Percentiles rank a stretch among this genome's conserved stretches.
Evolutionary conservation across 2,329 filamentous ascomycete genomes (phyloP).

Genomic region (Bipolaris victoriae): DNA sequence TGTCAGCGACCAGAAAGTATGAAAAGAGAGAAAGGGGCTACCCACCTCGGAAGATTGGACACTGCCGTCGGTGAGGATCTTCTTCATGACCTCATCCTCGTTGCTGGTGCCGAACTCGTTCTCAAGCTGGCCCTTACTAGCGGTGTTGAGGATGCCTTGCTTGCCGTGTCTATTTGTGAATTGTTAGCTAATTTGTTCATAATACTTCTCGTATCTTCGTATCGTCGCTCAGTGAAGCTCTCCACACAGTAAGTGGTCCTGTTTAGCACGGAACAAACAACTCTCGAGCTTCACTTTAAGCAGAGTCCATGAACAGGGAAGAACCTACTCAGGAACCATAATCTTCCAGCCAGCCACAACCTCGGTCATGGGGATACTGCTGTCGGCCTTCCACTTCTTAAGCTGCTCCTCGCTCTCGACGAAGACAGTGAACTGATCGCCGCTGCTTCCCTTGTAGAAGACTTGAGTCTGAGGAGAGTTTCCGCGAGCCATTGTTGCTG

Average conservation of each 20-base stretch:
- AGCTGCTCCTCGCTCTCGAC: slow-evolving; percentile 67
- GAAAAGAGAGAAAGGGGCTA: background rate
- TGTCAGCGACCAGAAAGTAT: slow-evolving; percentile 11
- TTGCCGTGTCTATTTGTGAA: slow-evolving; percentile 72
- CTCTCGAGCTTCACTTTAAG: background rate
- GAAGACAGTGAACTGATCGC: slow-evolving; percentile 73
- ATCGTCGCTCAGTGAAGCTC: background rate
- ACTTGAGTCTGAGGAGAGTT: slow-evolving; percentile 73
- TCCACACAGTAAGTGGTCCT: background rate
- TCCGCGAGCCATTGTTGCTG: slow-evolving; percentile 44
- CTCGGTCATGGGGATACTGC: slow-evolving; percentile 77
- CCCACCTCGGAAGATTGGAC: slow-evolving; percentile 39
- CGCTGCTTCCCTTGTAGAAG: slow-evolving; percentile 76
- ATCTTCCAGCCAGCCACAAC: slow-evolving; percentile 90
- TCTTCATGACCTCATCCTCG: slow-evolving; percentile 79
- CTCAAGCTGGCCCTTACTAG: slow-evolving; percentile 76
- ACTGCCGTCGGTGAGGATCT: slow-evolving; percentile 79
- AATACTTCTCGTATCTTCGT: background rate
- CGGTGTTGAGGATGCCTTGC: slow-evolving; percentile 78
- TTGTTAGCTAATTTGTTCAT: background rate
- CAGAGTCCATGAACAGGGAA: background rate
- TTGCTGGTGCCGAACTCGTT: slow-evolving; percentile 84
- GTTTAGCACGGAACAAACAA: background rate
- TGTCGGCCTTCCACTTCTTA: slow-evolving; percentile 83
- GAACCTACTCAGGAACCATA: slow-evolving; percentile 82